A percentile compares a stretch with the other conserved stretches of the same genome.
Conservation (phyloP, 2,329 filamentous ascomycete species). For the Amauroascus niger region DNA sequence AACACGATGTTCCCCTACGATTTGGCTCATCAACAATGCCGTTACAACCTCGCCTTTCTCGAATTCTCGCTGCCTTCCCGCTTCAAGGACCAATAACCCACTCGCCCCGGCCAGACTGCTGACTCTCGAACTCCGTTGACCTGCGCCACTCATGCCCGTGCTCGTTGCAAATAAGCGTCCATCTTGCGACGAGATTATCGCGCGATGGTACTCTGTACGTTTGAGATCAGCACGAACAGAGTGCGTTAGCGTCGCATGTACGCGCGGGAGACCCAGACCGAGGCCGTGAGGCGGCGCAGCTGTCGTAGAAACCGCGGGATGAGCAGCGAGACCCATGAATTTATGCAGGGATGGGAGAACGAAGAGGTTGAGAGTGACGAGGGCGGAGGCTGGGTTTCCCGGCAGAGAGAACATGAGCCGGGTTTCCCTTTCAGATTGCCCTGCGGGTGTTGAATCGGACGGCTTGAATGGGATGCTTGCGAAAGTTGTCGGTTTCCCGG, state of each 20-base stretch:
- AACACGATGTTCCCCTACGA: conserved; percentile 21
- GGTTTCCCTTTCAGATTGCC: conserved; percentile 46
- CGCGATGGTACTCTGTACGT: conserved; percentile 85
- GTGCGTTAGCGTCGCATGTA: conserved; percentile 62
- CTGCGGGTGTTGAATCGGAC: conserved; percentile 16
- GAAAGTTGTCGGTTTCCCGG: conserved; percentile 94
- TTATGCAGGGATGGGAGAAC: conserved; percentile 79
- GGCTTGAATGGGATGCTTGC: conserved; percentile 66
- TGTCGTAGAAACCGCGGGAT: conserved; percentile 34
- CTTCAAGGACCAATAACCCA: conserved; percentile 58
- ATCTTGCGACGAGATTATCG: conserved; percentile 54
- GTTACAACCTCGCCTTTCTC: conserved; percentile 62
- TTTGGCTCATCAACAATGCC: conserved; percentile 64
- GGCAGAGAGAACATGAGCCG: conserved; percentile 83
- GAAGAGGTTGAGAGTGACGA: conserved; percentile 91
- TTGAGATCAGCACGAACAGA: conserved; percentile 64
- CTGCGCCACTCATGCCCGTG: conserved; percentile 55
- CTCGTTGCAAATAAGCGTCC: conserved; percentile 64
- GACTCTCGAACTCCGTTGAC: conserved; percentile 77
- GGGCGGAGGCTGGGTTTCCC: conserved; percentile 84
- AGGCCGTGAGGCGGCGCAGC: neutral
- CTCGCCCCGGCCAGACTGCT: conserved; percentile 85
- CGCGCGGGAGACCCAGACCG: conserved; percentile 55
- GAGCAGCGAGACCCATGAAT: conserved; percentile 52
- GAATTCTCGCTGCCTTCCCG: conserved; percentile 43